Percentiles rank a stretch among this genome's conserved stretches.
phyloP scores from a whole-genome alignment of 768 basidiomycete species.

The Lentinula detonsa region DNA sequence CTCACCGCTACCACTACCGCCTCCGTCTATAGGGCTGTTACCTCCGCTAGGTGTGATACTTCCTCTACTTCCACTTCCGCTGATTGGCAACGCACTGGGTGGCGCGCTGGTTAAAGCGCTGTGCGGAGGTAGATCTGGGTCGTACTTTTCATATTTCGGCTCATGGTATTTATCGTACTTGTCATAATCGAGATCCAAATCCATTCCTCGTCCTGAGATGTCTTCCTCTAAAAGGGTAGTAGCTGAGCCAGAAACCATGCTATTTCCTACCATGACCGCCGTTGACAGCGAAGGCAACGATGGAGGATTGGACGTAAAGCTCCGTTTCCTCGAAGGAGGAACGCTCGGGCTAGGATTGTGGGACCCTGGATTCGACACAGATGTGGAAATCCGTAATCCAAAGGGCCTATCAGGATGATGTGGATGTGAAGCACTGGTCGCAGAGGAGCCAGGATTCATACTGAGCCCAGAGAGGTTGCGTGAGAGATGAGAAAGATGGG shows the following conservation, averaged over 20 bases:
- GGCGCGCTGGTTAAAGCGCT: background rate
- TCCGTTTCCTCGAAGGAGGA: conserved; percentile 4
- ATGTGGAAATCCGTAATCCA: conserved; percentile 6
- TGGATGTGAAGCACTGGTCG: background rate
- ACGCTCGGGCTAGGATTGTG: background rate
- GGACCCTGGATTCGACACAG: background rate
- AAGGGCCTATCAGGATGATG: conserved; percentile 4
- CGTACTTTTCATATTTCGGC: conserved; percentile 3
- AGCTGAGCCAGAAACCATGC: background rate
- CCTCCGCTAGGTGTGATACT: conserved; percentile 5
- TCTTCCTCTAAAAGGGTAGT: conserved; percentile 5
- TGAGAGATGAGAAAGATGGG: conserved; percentile 4
- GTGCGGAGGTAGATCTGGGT: background rate
- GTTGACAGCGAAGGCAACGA: conserved; percentile 4
- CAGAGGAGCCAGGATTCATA: conserved; percentile 1
- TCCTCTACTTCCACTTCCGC: background rate
- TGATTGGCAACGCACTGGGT: background rate
- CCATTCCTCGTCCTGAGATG: background rate
- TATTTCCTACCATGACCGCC: background rate
- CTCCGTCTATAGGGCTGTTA: conserved; percentile 7
- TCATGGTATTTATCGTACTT: conserved; percentile 1
- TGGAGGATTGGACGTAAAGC: conserved; percentile 5
- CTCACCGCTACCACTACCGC: conserved; percentile 3
- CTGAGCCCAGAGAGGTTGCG: conserved; percentile 4
- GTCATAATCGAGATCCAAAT: background rate